phyloP scores from a whole-genome alignment of 1,284 basidiomycete genomes.

The Uromyces viciae-fabae region DNA sequence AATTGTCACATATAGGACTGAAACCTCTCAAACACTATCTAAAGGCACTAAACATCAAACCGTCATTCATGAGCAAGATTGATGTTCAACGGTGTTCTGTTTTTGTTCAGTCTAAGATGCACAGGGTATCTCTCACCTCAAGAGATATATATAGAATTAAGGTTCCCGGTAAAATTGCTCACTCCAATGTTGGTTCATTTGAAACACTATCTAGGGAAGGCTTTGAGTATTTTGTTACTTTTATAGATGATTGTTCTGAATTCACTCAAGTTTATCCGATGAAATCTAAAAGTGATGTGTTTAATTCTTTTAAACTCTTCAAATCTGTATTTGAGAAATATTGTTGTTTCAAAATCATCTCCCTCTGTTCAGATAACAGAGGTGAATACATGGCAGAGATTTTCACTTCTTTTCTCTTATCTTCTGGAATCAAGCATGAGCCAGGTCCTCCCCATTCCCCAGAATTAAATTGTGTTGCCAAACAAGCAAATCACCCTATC shows the following conservation, averaged over 20 bases:
- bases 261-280: not conserved
- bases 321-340: slow-evolving; percentile 51
- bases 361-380: slow-evolving; percentile 46
- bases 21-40: slow-evolving; percentile 2
- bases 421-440: slow-evolving; percentile 53
- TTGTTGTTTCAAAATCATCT: slow-evolving; percentile 52
- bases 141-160: not conserved
- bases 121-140: not conserved
- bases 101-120: slow-evolving; percentile 13
- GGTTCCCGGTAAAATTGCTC: not conserved
- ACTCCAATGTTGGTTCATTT: slow-evolving; percentile 8
- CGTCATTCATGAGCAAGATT: not conserved
- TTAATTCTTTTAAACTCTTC: slow-evolving; percentile 52
- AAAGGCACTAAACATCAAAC: not conserved
- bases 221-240: slow-evolving; percentile 52
- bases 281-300: slow-evolving; percentile 21
- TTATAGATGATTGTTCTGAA: slow-evolving; percentile 49
- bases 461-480: slow-evolving; percentile 53
- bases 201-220: slow-evolving; percentile 40
- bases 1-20: not conserved
- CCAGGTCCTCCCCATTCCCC: slow-evolving; percentile 56
- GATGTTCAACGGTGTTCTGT: not conserved
- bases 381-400: slow-evolving; percentile 48
- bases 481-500: slow-evolving; percentile 49
- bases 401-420: slow-evolving; percentile 51